Evolutionary conservation across 176 grass and related monocot species (phyloP).

Genomic region (Musa schizocarpa): DNA sequence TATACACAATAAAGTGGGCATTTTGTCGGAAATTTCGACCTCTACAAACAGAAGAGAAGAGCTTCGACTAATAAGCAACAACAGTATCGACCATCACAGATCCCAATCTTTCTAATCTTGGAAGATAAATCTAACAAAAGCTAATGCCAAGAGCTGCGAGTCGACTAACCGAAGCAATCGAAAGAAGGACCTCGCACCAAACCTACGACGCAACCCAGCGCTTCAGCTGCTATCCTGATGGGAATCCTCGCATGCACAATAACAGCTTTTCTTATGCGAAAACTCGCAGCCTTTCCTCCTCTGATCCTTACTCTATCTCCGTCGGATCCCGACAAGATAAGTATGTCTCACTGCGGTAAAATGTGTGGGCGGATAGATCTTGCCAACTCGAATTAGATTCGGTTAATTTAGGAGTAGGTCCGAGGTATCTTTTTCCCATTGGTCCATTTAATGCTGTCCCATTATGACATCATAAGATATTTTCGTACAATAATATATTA

Average conservation of each 20-base stretch:
- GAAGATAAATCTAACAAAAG: not conserved
- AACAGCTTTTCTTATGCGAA: not conserved
- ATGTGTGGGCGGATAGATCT: not conserved
- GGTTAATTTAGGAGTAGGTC: not conserved
- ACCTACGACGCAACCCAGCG: not conserved
- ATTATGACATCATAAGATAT: too few relatives aligned
- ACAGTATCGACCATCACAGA: not conserved
- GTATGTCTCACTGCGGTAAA: not conserved
- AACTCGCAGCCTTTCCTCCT: not conserved
- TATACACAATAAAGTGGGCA: not conserved
- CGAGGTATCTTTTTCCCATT: not conserved
- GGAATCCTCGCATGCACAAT: not conserved
- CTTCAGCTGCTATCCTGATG: not conserved
- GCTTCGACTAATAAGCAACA: not conserved
- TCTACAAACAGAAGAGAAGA: not conserved
- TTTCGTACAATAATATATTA: too few relatives aligned
- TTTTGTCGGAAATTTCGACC: not conserved
- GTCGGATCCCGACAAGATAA: not conserved
- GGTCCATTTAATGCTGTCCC: too few relatives aligned
- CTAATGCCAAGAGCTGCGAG: not conserved
- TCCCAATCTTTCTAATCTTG: not conserved
- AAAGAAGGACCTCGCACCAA: not conserved
- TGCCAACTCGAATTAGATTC: not conserved
- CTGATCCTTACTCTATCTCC: not conserved
- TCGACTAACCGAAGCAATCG: not conserved